Conservation (phyloP, 495 filamentous ascomycete genomes). For the Chaetomium fimeti region DNA sequence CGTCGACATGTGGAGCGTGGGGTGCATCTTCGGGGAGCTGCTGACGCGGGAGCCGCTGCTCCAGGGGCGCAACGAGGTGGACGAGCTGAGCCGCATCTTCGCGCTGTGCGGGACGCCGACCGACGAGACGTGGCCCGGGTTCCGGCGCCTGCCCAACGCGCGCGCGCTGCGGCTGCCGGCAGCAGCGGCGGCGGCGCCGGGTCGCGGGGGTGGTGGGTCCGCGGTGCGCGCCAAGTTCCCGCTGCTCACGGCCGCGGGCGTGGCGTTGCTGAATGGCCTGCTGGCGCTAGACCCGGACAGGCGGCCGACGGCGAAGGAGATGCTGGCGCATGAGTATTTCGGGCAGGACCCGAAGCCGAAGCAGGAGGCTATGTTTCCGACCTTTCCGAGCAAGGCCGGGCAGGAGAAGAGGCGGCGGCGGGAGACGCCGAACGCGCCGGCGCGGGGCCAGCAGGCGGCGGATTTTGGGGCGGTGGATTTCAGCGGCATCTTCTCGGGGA, state of each 20-base stretch:
- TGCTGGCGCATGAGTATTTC: constrained; percentile 72
- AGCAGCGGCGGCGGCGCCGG: constrained; percentile 26
- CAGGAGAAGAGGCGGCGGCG: constrained; percentile 76
- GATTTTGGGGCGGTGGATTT: constrained; percentile 70
- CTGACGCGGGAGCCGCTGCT: constrained; percentile 78
- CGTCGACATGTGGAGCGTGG: constrained; percentile 93
- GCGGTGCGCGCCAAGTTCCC: constrained; percentile 73
- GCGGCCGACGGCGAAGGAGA: constrained; percentile 63
- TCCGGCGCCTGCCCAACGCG: constrained; percentile 86
- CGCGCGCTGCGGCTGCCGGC: constrained; percentile 74
- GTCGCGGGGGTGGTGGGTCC: constrained; percentile 41
- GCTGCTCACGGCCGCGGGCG: constrained; percentile 73
- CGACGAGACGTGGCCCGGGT: constrained; percentile 80
- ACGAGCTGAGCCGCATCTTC: constrained; percentile 75
- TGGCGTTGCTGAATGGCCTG: constrained; percentile 63
- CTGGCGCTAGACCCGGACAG: constrained; percentile 71
- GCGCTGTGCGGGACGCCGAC: constrained; percentile 87
- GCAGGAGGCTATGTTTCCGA: constrained; percentile 81
- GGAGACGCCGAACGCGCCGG: constrained; percentile 84
- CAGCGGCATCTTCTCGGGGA: constrained; percentile 70
- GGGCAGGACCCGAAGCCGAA: constrained; percentile 85
- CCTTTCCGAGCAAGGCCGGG: constrained; percentile 90
- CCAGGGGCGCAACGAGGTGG: constrained; percentile 93
- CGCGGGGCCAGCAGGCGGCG: constrained; percentile 67
- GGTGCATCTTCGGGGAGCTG: constrained; percentile 95